A percentile compares a stretch with the other conserved stretches of the same genome.
phyloP scores from a whole-genome alignment of 192 early-diverging fungal species.

The Gryganskiella cystojenkinii region DNA sequence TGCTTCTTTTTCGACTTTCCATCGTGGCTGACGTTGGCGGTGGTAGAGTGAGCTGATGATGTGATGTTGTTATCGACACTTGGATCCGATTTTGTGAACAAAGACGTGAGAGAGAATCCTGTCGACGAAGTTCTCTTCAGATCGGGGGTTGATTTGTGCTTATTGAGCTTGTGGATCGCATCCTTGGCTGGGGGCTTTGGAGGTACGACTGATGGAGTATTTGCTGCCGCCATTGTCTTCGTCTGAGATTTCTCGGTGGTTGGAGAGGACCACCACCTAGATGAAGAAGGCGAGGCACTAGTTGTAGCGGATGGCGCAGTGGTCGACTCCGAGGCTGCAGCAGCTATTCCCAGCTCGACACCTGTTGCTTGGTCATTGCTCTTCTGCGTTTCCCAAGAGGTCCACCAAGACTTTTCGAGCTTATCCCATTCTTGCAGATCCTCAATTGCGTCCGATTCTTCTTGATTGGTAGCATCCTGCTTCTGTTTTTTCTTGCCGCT shows the following conservation, averaged over 20 bases:
- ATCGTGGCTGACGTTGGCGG: background rate
- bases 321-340: constrained; percentile 9
- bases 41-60: too few species aligned
- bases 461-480: constrained; percentile 3
- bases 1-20: background rate
- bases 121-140: background rate
- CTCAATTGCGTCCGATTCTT: constrained; percentile 13
- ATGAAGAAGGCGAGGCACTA: background rate
- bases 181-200: too few species aligned
- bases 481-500: background rate
- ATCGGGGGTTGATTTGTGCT: background rate
- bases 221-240: too few species aligned
- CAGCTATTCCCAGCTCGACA: background rate
- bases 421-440: constrained; percentile 38
- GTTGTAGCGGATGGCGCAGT: background rate
- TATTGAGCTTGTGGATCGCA: too few species aligned
- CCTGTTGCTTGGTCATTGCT: constrained; percentile 44
- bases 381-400: constrained; percentile 20
- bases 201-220: too few species aligned
- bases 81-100: too few species aligned
- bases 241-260: too few species aligned
- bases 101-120: too few species aligned
- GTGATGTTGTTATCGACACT: too few species aligned
- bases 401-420: constrained; percentile 16
- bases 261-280: too few species aligned